These are phyloP conservation scores for Ramichloridium luteum DNA, from an alignment of 2,329 filamentous ascomycete genomes.

Conservation along the genomic window DNA sequence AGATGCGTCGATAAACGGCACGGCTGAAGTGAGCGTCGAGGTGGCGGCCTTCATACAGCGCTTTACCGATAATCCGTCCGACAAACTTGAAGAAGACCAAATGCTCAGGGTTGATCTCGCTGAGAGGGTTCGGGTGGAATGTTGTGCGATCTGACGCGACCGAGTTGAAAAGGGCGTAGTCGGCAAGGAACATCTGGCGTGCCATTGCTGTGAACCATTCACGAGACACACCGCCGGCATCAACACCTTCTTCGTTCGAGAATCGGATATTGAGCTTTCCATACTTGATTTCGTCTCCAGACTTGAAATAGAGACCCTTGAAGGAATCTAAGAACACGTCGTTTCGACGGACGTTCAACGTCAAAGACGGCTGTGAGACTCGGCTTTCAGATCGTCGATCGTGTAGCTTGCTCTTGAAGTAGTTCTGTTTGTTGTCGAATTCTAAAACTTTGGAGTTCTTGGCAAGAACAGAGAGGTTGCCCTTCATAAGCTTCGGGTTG, in stretches of 20 bases:
- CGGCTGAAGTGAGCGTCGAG: conserved; percentile 98
- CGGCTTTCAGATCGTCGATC: conserved; percentile 57
- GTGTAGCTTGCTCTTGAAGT: conserved; percentile 91
- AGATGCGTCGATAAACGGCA: conserved; percentile 94
- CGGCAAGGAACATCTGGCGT: conserved; percentile 96
- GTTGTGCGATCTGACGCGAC: conserved; percentile 96
- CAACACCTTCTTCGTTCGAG: conserved; percentile 92
- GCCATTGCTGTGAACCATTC: conserved; percentile 99
- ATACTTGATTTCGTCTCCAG: conserved; percentile 94
- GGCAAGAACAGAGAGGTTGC: conserved; percentile 87
- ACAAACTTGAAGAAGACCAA: conserved; percentile 99
- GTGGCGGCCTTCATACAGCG: conserved; percentile 87
- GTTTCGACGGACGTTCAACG: conserved; percentile 80
- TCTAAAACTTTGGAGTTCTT: conserved; percentile 98
- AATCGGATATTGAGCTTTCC: conserved; percentile 97
- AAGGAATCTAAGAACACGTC: conserved; percentile 98
- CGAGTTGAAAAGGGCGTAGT: conserved; percentile 91
- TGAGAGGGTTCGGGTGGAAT: conserved; percentile 94
- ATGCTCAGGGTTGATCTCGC: conserved; percentile 89
- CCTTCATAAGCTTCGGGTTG: conserved; percentile 96
- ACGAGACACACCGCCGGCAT: conserved; percentile 90
- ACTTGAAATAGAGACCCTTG: conserved; percentile 96
- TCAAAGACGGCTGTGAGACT: conserved; percentile 62
- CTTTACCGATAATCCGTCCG: conserved; percentile 94
- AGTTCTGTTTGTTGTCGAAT: conserved; percentile 99